Base-by-base conservation (phyloP, 2,329 filamentous ascomycete genomes). In the Aspergillus alliaceus region DNA sequence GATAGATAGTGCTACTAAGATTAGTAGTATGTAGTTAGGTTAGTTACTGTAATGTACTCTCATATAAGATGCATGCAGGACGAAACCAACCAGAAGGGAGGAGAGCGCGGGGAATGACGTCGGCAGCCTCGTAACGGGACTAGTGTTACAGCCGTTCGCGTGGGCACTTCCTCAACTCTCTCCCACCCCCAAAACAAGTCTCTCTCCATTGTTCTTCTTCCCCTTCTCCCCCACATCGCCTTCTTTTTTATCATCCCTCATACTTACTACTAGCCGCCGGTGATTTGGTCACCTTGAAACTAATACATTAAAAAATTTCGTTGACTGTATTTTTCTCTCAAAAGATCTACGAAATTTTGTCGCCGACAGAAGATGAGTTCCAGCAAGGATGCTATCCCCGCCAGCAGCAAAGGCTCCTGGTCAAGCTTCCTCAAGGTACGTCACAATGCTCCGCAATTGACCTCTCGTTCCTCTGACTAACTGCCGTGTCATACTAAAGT, bases 351-450 rank as follows among this genome's bases (percentile, higher is more conserved):
- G 39, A 34, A 47, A 39, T 34, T 42, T 9, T 15, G 11, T 18
- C 11, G 18, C n/a, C 20, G 40, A 12, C 22, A 39, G 22, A 61
- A 51, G 54, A 72, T 69, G 61, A 68, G 68, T 61, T 69, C 72
- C 51, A 64, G 60, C 54, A 77, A 77, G 57, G 76, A 76, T 55
- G 68, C 77, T 60, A 69, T 80, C 34, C 74, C 78, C 40, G 66
- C 72, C 49, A 61, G 68, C 54, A 79, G 77, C 64, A 78, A 77
- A 62, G 73, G 75, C 58, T 76, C 75, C 31, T 80, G 78, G 78
- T 69, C 76, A 9, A 78, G 77, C 53, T 80, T 80, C 61, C 69
- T 80, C 39, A 80, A 79, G 72, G 78, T 76, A 67, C 56, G 68
- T 24, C n/a, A 35, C 46, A 25, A 39, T 18, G 22, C 6, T 6